Evolutionary conservation across 768 basidiomycete genomes (phyloP).

Genomic region (Paxillus involutus): DNA sequence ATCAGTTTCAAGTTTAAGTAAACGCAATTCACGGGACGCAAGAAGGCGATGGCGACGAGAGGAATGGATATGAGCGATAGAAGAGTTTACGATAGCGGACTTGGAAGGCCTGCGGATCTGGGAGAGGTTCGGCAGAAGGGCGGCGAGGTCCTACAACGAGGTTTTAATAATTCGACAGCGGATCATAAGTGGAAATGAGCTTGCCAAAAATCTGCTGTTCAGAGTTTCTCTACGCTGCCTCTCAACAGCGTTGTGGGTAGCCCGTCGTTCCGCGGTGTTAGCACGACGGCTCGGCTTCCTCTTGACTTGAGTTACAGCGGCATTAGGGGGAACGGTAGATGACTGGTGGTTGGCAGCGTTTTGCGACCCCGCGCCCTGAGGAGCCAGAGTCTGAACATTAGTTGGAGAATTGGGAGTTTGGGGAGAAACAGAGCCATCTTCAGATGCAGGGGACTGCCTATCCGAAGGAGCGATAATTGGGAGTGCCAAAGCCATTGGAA

Average conservation of each 20-base stretch:
- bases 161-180: constrained; percentile 14
- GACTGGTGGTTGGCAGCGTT: constrained; percentile 22
- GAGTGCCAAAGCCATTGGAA: constrained; percentile 38
- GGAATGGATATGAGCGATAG: constrained; percentile 84
- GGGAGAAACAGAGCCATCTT: constrained; percentile 44
- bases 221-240: constrained; percentile 89
- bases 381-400: constrained; percentile 34
- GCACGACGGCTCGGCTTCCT: constrained; percentile 86
- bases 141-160: constrained; percentile 76
- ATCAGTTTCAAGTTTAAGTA: constrained; percentile 79
- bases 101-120: constrained; percentile 94
- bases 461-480: constrained; percentile 38
- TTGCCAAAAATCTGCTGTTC: constrained; percentile 86
- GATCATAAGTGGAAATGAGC: constrained; percentile 27
- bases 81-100: constrained; percentile 94
- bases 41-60: constrained; percentile 80
- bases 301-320: constrained; percentile 46
- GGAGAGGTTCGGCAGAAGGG: constrained; percentile 86
- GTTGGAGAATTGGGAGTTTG: constrained; percentile 49
- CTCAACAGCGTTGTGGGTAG: constrained; percentile 97
- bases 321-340: constrained; percentile 17
- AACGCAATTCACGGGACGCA: constrained; percentile 79
- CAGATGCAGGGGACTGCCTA: constrained; percentile 40
- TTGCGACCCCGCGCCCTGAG: constrained; percentile 28
- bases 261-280: constrained; percentile 94